Evolutionary conservation across 345 rosid species (phyloP).

Genomic region (Raphanus raphanistrum): DNA sequence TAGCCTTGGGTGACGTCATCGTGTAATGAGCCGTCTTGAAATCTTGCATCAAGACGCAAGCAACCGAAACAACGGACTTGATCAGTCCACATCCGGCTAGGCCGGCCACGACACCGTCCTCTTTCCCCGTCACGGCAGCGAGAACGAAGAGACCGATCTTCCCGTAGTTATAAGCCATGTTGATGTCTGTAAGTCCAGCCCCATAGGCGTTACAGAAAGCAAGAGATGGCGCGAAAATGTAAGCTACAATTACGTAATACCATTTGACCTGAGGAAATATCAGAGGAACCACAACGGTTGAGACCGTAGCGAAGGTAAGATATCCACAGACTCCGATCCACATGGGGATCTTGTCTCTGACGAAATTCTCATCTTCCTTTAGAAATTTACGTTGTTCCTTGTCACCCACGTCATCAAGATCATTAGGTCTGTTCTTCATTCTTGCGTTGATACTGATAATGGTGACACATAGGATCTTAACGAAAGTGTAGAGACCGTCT

Average conservation of each 20-base stretch:
- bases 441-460: slow-evolving; percentile 49
- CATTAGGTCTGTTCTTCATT: slow-evolving; percentile 42
- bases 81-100: slow-evolving; percentile 88
- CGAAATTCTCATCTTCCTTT: slow-evolving; percentile 63
- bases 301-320: slow-evolving; percentile 50
- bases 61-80: slow-evolving; percentile 84
- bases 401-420: slow-evolving; percentile 30
- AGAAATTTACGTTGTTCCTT: slow-evolving; percentile 34
- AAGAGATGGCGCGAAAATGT: slow-evolving; percentile 78
- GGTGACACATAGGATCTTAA: slow-evolving; percentile 61
- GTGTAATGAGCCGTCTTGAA: slow-evolving; percentile 89
- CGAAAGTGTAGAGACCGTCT: slow-evolving; percentile 86
- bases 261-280: slow-evolving; percentile 94
- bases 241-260: slow-evolving; percentile 76
- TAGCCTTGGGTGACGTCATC: slow-evolving; percentile 77
- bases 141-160: slow-evolving; percentile 83
- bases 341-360: slow-evolving; percentile 72
- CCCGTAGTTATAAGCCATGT: slow-evolving; percentile 98
- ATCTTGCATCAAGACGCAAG: slow-evolving; percentile 94
- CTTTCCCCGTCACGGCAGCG: slow-evolving; percentile 75
- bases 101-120: slow-evolving; percentile 79
- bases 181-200: slow-evolving; percentile 90
- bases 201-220: slow-evolving; percentile 96
- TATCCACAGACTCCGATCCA: slow-evolving; percentile 72
- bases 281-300: slow-evolving; percentile 63